Base-by-base conservation (phyloP, 768 basidiomycete species). In the Lyophyllum atratum region DNA sequence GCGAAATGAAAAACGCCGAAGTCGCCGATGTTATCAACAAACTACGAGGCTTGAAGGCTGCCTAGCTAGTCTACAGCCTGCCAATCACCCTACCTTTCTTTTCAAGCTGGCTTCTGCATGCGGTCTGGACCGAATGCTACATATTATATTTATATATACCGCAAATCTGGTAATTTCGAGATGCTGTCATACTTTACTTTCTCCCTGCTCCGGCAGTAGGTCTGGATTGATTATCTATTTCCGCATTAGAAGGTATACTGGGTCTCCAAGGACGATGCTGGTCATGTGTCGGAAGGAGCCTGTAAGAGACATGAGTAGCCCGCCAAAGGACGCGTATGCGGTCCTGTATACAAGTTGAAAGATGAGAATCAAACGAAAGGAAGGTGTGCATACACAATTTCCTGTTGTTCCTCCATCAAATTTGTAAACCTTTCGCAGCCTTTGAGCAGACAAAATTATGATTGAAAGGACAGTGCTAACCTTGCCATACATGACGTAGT, bases 401-500 rank as follows among this genome's bases (percentile, higher is more conserved):
- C 93, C n/a, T 31, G 83, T 81, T 14, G 84, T 85, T 58, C 86
- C 89, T 15, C 90, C 88, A 69, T 99, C 96, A 70, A 96, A 97
- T 70, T 95, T 95, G 80, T 99, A 99, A 47, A 98, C 92, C 93
- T 96, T 47, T 29, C 21, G 26, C 26, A 11, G 21, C 17, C 2
- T 42, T 34, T 42, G n/a, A 37, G 51, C 56, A 29, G 31, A 50
- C 29, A 24, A 37, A 22, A 21, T n/a, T 39, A 19, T 10, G 42
- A 12, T 29, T 25, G 28, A 39, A 52, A 51, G 31, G 11, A 19
- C 6, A 25, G 12, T 22, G 37, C 80, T 56, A 62, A 95, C 94
- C 86, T 95, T 98, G 29, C 96, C 96, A 70, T 93, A 95, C 95
- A 98, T 98, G 62, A 99, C 96, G 78, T 98, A 99, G 68, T 98